Evolutionary conservation across 2,329 filamentous ascomycete genomes (phyloP), one percentile per base, ranked within the genome.

Genomic region (Sporothrix variecibatus): DNA sequence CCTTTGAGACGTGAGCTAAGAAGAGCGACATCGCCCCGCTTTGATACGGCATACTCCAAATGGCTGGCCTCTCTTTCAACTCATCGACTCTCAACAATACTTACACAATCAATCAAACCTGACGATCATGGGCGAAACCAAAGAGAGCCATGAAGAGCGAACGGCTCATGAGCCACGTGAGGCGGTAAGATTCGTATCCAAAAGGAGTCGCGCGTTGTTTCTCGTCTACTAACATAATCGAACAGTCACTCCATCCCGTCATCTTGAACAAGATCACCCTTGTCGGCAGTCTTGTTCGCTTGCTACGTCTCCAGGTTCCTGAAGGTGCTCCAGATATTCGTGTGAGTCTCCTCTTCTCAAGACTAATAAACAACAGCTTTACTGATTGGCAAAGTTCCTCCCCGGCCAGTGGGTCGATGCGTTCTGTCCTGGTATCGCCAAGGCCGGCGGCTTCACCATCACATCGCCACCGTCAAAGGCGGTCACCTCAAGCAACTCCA

Each of bases 361-460:
- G 40, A 43, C 12, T 9, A 3, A 78, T 72, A 79, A 1, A 80
- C 73, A 75, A 79, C 75, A 80, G 60, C 26, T 17, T 23, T 5
- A 7, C 28, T 60, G 11, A 68, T 9, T 31, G 8, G 8, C 34
- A n/a, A 81, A 93, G 87, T 97, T 96, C 82, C 86, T 90, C 6
- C 90, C 94, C 5, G 94, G 94, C 72, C 94, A 97, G 85, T 97
- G 94, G 93, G 87, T 97, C 73, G 94, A 97, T 81, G 91, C 94
- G 7, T 91, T 92, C 80, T 88, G 94, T 72, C 94, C 94, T 1
- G 85, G 84, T 51, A 83, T 93, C 62, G 79, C 87, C 60, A 90
- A 92, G 80, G 91, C 93, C 3, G 94, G 94, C 46, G 94, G 94
- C 74, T 97, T 97, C 85, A 97, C 94, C 58, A 92, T 97, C 76